phyloP scores from a whole-genome alignment of 257 asterid species.

The Salvia rosmarinus region DNA sequence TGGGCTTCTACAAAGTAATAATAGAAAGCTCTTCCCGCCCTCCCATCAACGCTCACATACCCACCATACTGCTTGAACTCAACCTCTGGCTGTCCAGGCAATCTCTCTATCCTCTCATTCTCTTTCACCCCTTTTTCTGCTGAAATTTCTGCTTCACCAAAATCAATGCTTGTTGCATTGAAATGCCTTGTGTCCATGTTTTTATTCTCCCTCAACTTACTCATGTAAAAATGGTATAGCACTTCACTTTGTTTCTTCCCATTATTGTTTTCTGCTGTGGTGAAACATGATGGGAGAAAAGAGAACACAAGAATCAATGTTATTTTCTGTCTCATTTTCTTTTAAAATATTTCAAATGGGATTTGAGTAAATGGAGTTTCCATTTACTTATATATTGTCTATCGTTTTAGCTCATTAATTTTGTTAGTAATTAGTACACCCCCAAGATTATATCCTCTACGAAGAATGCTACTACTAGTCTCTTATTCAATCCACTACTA shows the following conservation, averaged over 20 bases:
- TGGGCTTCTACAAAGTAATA: constrained; percentile 71
- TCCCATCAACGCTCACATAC: constrained; percentile 53
- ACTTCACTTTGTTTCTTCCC: constrained; percentile 42
- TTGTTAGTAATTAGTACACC: background rate
- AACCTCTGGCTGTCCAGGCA: constrained; percentile 69
- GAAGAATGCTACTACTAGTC: no score
- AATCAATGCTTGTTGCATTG: constrained; percentile 23
- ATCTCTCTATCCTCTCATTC: constrained; percentile 47
- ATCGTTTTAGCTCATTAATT: background rate
- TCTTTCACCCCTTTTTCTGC: constrained; percentile 48
- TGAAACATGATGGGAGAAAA: constrained; percentile 16
- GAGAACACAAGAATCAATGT: constrained; percentile 19
- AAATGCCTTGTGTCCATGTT: constrained; percentile 45
- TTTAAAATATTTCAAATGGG: background rate
- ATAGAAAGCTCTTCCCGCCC: constrained; percentile 58
- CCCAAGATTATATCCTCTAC: background rate
- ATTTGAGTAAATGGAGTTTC: background rate
- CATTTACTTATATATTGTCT: background rate
- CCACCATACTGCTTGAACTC: constrained; percentile 71
- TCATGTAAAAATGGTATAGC: constrained; percentile 37
- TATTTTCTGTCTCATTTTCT: constrained; percentile 28
- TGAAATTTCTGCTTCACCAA: background rate
- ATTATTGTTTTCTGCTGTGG: background rate
- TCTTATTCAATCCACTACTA: no score
- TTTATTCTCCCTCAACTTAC: constrained; percentile 33